phyloP scores from a whole-genome alignment of 2,329 filamentous ascomycete genomes.

The Ophiostoma novo-ulmi region DNA sequence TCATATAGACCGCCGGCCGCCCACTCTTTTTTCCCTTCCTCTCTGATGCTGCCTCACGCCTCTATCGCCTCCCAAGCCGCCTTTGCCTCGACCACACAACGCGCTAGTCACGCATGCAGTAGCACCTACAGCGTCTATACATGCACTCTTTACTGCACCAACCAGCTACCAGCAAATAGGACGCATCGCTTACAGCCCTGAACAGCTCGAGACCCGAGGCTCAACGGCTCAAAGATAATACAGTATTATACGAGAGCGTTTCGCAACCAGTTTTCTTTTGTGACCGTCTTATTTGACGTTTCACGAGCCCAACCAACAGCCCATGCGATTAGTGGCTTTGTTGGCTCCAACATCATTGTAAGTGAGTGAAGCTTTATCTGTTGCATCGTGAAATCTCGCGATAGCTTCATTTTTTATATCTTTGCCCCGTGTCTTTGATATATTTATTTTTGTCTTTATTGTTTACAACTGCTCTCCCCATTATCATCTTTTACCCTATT shows the following conservation, averaged over 20 bases:
- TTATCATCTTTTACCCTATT: neutral
- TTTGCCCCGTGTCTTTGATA: neutral
- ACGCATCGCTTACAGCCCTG: conserved; percentile 9
- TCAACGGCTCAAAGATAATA: neutral
- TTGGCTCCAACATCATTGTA: neutral
- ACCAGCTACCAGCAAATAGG: conserved; percentile 6
- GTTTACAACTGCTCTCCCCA: neutral
- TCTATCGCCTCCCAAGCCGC: conserved; percentile 11
- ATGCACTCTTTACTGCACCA: neutral
- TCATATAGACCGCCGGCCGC: conserved; percentile 32
- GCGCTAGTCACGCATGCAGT: conserved; percentile 14
- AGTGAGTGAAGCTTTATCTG: conserved; percentile 14
- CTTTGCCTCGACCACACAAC: conserved; percentile 1
- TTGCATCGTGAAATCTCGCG: neutral
- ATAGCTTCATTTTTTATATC: neutral
- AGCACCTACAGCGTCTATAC: conserved; percentile 7
- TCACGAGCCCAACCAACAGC: neutral
- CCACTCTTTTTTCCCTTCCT: conserved; percentile 28
- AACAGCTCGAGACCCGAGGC: neutral
- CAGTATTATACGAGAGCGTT: neutral
- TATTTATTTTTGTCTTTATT: neutral
- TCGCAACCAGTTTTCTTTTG: neutral
- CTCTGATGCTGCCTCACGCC: conserved; percentile 18
- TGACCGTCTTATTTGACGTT: neutral
- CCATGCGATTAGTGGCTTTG: neutral